phyloP scores from a whole-genome alignment of 495 filamentous ascomycete genomes.

The Talaromyces liani region DNA sequence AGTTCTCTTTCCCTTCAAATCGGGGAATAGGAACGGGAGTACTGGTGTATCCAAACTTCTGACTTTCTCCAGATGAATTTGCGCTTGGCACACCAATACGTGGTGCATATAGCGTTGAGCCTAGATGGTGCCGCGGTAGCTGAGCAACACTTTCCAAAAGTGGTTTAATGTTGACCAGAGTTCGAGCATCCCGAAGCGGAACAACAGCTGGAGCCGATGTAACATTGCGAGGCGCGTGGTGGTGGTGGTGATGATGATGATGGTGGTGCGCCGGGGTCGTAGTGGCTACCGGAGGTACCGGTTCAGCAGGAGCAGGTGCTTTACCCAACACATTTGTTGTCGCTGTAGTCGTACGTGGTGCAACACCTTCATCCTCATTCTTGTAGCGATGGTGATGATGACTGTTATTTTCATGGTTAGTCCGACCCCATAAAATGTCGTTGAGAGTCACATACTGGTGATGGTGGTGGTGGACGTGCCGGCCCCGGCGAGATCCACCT shows the following conservation, averaged over 20 bases:
- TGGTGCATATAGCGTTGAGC: constrained; percentile 55
- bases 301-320: constrained; percentile 27
- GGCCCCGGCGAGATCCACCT: constrained; percentile 48
- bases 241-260: constrained; percentile 52
- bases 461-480: constrained; percentile 48
- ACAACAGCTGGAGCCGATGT: constrained; percentile 24
- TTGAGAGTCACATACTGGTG: constrained; percentile 55
- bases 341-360: constrained; percentile 23
- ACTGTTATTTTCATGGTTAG: constrained; percentile 31
- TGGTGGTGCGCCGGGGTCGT: constrained; percentile 35
- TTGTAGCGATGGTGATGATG: constrained; percentile 76
- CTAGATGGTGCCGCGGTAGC: constrained; percentile 72
- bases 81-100: constrained; percentile 39
- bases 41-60: constrained; percentile 59
- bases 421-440: constrained; percentile 2
- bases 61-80: constrained; percentile 38
- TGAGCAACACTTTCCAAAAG: constrained; percentile 62
- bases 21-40: constrained; percentile 68
- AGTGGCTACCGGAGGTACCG: constrained; percentile 33
- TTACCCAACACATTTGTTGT: constrained; percentile 25
- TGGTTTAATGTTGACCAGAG: constrained; percentile 54
- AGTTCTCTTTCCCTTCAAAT: constrained; percentile 81
- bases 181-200: constrained; percentile 53
- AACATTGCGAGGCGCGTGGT: constrained; percentile 31
- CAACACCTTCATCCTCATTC: constrained; percentile 51